phyloP scores from a whole-genome alignment of 805 yeast genomes.

The Pichia occidentalis region DNA sequence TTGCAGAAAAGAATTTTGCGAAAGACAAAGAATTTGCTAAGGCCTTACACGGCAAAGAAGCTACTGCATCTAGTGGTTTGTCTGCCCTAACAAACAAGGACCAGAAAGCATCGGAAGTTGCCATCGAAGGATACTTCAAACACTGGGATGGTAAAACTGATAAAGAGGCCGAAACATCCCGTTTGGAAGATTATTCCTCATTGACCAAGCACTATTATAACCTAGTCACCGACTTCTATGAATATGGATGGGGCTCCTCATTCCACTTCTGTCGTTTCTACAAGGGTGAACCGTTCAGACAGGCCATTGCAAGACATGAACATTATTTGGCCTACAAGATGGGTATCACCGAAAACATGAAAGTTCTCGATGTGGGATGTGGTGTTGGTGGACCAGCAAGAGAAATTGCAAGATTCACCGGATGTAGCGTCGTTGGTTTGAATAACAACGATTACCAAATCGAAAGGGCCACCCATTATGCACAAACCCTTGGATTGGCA shows the following conservation, averaged over 20 bases:
- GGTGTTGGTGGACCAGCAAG: slow-evolving; percentile 99
- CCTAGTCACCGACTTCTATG: slow-evolving; percentile 95
- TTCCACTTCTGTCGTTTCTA: slow-evolving; percentile 96
- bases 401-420: slow-evolving; percentile 89
- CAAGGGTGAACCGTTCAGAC: slow-evolving; percentile 87
- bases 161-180: slow-evolving; percentile 57
- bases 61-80: slow-evolving; percentile 60
- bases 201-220: slow-evolving; percentile 94
- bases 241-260: slow-evolving; percentile 98
- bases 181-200: slow-evolving; percentile 82
- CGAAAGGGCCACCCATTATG: slow-evolving; percentile 80
- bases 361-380: slow-evolving; percentile 95
- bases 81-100: slow-evolving; percentile 73
- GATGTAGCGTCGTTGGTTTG: slow-evolving; percentile 78
- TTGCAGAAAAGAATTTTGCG: slow-evolving; percentile 50
- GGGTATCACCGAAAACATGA: slow-evolving; percentile 70
- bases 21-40: slow-evolving; percentile 70
- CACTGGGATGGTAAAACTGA: slow-evolving; percentile 94
- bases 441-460: slow-evolving; percentile 97
- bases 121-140: slow-evolving; percentile 85
- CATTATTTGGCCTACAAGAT: slow-evolving; percentile 88
- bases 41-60: slow-evolving; percentile 77
- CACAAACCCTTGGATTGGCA: slow-evolving; percentile 56
- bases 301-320: slow-evolving; percentile 96
- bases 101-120: slow-evolving; percentile 72